These are phyloP conservation scores for Hibiscus trionum DNA, from an alignment of 345 rosid genomes.

Conservation along the genomic window DNA sequence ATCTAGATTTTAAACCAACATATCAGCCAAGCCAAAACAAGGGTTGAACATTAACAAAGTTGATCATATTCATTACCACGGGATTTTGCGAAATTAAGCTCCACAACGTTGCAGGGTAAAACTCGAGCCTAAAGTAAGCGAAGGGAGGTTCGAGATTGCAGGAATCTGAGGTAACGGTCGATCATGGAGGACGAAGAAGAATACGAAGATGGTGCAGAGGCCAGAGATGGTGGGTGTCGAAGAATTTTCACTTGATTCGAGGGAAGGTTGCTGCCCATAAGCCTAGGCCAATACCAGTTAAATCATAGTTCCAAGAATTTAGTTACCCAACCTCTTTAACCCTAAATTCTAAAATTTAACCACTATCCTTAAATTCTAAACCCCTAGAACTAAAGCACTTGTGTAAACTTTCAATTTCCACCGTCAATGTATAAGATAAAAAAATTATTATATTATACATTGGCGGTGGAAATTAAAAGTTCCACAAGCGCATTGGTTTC, in stretches of 20 bases:
- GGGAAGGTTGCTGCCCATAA: constrained; percentile 57
- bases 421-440: too few species aligned
- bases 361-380: too few species aligned
- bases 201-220: constrained; percentile 34
- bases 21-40: not conserved
- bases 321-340: too few species aligned
- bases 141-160: constrained; percentile 42
- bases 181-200: constrained; percentile 29
- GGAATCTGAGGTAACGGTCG: constrained; percentile 55
- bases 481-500: too few species aligned
- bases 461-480: too few species aligned
- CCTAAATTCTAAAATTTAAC: too few species aligned
- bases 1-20: constrained; percentile 23
- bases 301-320: too few species aligned
- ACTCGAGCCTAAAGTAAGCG: constrained; percentile 42
- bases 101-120: constrained; percentile 38
- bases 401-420: too few species aligned
- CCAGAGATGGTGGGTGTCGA: constrained; percentile 45
- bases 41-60: not conserved
- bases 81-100: constrained; percentile 49
- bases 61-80: not conserved
- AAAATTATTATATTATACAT: too few species aligned
- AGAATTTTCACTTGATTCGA: constrained; percentile 39
- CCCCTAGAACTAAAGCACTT: too few species aligned
- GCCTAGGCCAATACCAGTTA: constrained; percentile 22